Evolutionary conservation across 1,284 basidiomycete genomes (phyloP), one percentile per base, ranked within the genome.

Genomic region (Agroathelia rolfsii): DNA sequence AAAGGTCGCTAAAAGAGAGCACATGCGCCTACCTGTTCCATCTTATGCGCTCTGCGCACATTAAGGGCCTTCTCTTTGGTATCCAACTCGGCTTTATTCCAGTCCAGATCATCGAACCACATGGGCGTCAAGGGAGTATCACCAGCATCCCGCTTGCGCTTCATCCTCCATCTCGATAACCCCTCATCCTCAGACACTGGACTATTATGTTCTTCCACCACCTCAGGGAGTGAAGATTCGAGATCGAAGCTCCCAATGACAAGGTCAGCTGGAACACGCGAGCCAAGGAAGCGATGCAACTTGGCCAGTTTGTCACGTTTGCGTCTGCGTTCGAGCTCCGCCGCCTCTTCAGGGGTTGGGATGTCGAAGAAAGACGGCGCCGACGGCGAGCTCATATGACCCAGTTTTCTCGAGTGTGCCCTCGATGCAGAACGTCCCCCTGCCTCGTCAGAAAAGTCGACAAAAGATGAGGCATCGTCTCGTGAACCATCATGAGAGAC

Each of bases 231-330:
- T 46, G 33, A 61, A 53, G 18, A 38, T 6, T 58, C 54, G 34
- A 57, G 46, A n/a, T n/a, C n/a, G n/a, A n/a, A n/a, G n/a, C n/a
- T n/a, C 21, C 76, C 77, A 28, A 78, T 62, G 11, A 81, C 74
- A 27, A 84, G 66, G 43, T 74, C 68, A 8, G 69, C 52, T 12
- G 83, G 83, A 17, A 87, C 78, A 25, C 71, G 69, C 20, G 79
- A 82, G 14, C 83, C 84, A 18, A 87, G 65, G 57, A 77, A 85
- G 26, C 84, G 78, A 52, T 86, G 80, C 5, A 87, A 64, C 50
- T 76, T 85, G 4, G 78, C 77, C 20, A 87, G 59, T 45, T 74
- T 75, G 44, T 81, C 78, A 30, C 83, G 66, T 50, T 78, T 82
- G 39, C 71, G 65, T 36, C 71, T 62, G 40, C 69, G 66, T 38